Evolutionary conservation across 148 eudicot genomes (phyloP).

Genomic region (Fagopyrum homotropicum): DNA sequence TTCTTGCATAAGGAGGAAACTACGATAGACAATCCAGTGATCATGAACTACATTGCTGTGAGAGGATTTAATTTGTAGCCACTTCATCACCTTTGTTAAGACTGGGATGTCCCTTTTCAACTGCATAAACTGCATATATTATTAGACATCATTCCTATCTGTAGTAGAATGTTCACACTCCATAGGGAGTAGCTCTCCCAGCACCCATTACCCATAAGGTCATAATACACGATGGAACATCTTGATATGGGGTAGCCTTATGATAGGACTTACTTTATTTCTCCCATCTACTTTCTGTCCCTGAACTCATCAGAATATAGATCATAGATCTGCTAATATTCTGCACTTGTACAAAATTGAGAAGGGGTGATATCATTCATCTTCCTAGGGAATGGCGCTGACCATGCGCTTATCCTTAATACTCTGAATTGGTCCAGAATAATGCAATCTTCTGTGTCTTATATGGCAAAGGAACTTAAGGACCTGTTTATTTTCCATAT

Average conservation of each 20-base stretch:
- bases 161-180: neutral
- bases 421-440: too few species aligned
- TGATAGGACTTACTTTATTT: neutral
- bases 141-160: neutral
- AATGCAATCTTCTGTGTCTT: too few species aligned
- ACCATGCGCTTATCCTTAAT: too few species aligned
- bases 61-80: neutral
- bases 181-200: too few species aligned
- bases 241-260: neutral
- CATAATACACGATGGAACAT: neutral
- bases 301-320: neutral
- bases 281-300: neutral
- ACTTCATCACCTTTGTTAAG: neutral
- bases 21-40: neutral
- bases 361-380: neutral
- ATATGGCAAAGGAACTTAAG: too few species aligned
- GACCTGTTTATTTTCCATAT: too few species aligned
- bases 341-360: neutral
- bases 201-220: too few species aligned
- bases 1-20: neutral
- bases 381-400: too few species aligned
- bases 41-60: neutral
- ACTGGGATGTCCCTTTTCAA: neutral
- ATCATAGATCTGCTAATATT: neutral
- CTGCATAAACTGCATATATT: neutral